phyloP scores from a whole-genome alignment of 2,329 filamentous ascomycete genomes.

The Rutstroemia sp. region DNA sequence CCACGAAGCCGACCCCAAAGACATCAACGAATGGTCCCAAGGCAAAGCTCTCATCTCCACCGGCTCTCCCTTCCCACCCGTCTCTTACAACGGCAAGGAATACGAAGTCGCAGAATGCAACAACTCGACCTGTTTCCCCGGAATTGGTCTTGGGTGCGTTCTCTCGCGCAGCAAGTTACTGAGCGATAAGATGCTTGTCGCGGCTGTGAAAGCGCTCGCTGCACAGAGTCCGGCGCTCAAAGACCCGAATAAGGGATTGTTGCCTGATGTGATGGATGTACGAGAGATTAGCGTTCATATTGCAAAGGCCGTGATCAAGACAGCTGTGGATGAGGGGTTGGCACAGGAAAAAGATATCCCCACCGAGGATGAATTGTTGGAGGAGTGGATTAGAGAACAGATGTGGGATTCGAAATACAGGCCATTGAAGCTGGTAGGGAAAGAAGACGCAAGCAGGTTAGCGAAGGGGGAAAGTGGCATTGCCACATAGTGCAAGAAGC shows the following conservation, averaged over 20 bases:
- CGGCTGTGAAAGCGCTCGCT: slow-evolving; percentile 67
- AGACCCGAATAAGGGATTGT: slow-evolving; percentile 55
- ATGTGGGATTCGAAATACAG: slow-evolving; percentile 74
- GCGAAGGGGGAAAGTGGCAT: slow-evolving; percentile 53
- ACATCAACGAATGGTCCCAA: slow-evolving; percentile 71
- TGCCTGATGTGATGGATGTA: slow-evolving; percentile 71
- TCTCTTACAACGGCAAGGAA: slow-evolving; percentile 48
- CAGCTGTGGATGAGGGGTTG: slow-evolving; percentile 62
- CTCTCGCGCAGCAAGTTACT: slow-evolving; percentile 60
- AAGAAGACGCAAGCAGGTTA: slow-evolving; percentile 43
- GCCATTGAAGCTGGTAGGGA: slow-evolving; percentile 50
- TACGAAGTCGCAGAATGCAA: slow-evolving; percentile 71
- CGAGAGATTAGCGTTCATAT: slow-evolving; percentile 71
- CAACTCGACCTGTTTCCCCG: slow-evolving; percentile 79
- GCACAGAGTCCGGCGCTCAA: slow-evolving; percentile 60
- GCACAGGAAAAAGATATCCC: slow-evolving; percentile 62
- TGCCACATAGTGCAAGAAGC: slow-evolving; percentile 15
- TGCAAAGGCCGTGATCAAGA: slow-evolving; percentile 65
- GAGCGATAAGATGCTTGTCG: slow-evolving; percentile 74
- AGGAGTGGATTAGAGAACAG: slow-evolving; percentile 63
- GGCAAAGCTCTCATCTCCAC: slow-evolving; percentile 76
- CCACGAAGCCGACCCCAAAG: slow-evolving; percentile 72
- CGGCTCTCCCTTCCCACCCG: slow-evolving; percentile 73
- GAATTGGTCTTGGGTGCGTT: slow-evolving; percentile 74
- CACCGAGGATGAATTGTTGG: slow-evolving; percentile 27